phyloP scores from a whole-genome alignment of 2,329 filamentous ascomycete genomes.

The Xylaria sp. region DNA sequence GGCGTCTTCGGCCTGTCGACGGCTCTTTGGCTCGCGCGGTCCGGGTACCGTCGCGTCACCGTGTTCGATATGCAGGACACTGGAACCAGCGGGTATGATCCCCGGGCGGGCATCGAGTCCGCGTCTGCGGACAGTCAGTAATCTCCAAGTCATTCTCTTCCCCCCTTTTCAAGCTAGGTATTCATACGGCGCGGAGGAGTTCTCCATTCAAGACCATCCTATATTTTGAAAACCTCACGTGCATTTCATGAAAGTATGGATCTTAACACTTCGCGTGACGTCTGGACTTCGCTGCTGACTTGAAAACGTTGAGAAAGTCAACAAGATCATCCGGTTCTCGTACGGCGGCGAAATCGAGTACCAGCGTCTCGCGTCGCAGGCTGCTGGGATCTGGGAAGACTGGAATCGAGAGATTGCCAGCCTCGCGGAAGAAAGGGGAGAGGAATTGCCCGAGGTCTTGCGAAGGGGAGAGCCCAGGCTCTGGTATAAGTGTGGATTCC shows the following conservation, averaged over 20 bases:
- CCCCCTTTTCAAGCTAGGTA: not conserved
- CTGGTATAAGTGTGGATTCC: constrained; percentile 44
- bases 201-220: not conserved
- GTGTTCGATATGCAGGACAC: constrained; percentile 61
- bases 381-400: constrained; percentile 53
- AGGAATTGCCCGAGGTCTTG: constrained; percentile 37
- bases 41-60: constrained; percentile 59
- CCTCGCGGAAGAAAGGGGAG: constrained; percentile 5
- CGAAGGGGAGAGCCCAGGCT: constrained; percentile 36
- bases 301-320: constrained; percentile 41
- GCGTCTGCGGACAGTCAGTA: constrained; percentile 48
- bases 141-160: too few species aligned
- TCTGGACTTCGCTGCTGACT: not conserved
- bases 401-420: constrained; percentile 57
- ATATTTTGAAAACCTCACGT: not conserved
- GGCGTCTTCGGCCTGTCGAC: constrained; percentile 56
- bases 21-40: constrained; percentile 55
- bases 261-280: too few species aligned
- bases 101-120: constrained; percentile 51
- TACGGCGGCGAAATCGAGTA: constrained; percentile 58
- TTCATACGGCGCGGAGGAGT: not conserved
- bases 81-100: constrained; percentile 54
- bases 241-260: not conserved
- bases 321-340: constrained; percentile 56
- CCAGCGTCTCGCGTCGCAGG: constrained; percentile 57